A percentile compares a stretch with the other conserved stretches of the same genome.
phyloP scores from a whole-genome alignment of 805 yeast genomes.

The Sungouiozyma ichnusensis region DNA sequence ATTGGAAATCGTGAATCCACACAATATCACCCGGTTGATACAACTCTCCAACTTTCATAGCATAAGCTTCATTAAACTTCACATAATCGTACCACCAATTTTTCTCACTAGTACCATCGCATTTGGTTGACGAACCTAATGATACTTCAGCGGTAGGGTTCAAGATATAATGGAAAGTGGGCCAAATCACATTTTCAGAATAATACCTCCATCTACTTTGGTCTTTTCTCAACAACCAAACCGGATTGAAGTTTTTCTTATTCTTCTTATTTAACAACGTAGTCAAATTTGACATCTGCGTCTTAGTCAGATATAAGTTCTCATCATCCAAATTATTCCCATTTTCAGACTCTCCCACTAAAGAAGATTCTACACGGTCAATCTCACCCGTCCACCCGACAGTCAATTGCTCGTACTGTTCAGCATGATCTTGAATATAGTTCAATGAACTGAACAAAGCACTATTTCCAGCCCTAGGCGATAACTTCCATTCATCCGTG shows the following conservation, averaged over 20 bases:
- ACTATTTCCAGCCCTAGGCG: conserved; percentile 67
- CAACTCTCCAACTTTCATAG: conserved; percentile 58
- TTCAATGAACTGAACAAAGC: conserved; percentile 71
- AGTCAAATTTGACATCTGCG: conserved; percentile 37
- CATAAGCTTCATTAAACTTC: conserved; percentile 81
- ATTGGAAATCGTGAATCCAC: conserved; percentile 87
- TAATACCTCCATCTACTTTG: conserved; percentile 79
- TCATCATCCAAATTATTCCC: conserved; percentile 19
- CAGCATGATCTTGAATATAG: conserved; percentile 44
- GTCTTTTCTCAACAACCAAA: conserved; percentile 75
- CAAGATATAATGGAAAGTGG: conserved; percentile 86
- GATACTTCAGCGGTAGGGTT: conserved; percentile 56
- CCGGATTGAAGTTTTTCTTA: conserved; percentile 48
- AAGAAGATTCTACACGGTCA: conserved; percentile 6
- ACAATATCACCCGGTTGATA: conserved; percentile 84
- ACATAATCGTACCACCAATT: conserved; percentile 87
- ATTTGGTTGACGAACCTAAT: conserved; percentile 1
- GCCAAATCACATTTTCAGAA: conserved; percentile 90
- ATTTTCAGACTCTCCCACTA: conserved; percentile 2
- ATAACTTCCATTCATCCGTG: conserved; percentile 41
- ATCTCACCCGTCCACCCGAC: conserved; percentile 97
- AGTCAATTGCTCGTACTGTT: conserved; percentile 79
- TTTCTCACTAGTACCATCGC: conserved; percentile 40
- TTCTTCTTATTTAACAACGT: conserved; percentile 30
- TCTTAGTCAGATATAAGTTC: conserved; percentile 44